These are phyloP conservation scores for Dipteronia sinensis DNA, from an alignment of 345 rosid genomes.

Conservation along the genomic window DNA sequence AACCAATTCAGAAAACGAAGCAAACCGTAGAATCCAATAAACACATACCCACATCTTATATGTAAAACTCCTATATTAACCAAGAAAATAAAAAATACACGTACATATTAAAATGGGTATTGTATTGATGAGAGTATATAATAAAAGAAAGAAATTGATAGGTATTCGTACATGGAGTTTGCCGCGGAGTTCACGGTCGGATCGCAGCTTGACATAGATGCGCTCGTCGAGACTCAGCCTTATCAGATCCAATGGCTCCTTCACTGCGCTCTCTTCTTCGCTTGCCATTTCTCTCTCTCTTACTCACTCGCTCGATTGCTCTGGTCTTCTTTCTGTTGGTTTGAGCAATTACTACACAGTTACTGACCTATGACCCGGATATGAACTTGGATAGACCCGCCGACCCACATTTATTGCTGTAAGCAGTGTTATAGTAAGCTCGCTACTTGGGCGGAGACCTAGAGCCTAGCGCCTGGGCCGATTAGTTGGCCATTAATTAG, in stretches of 20 bases:
- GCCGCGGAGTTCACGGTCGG: constrained; percentile 99
- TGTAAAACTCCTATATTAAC: background rate
- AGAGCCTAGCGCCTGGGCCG: too few species aligned
- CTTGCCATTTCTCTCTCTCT: constrained; percentile 55
- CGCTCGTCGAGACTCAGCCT: constrained; percentile 98
- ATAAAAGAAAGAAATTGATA: background rate
- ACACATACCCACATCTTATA: background rate
- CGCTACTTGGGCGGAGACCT: too few species aligned
- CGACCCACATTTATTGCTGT: background rate
- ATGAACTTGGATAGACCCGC: background rate
- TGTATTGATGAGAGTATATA: background rate
- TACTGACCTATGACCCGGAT: background rate
- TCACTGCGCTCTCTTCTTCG: constrained; percentile 96
- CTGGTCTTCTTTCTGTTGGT: background rate
- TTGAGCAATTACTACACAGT: background rate
- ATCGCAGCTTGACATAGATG: constrained; percentile 97
- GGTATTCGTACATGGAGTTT: constrained; percentile 74
- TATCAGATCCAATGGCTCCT: constrained; percentile 98
- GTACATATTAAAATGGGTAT: background rate
- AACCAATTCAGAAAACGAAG: background rate
- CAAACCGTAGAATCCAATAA: background rate
- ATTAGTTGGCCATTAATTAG: too few species aligned
- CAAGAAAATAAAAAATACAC: background rate
- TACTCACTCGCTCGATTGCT: background rate
- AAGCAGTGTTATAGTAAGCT: too few species aligned